phyloP scores from a whole-genome alignment of 441 rosid species.

The Gossypium laxum region DNA sequence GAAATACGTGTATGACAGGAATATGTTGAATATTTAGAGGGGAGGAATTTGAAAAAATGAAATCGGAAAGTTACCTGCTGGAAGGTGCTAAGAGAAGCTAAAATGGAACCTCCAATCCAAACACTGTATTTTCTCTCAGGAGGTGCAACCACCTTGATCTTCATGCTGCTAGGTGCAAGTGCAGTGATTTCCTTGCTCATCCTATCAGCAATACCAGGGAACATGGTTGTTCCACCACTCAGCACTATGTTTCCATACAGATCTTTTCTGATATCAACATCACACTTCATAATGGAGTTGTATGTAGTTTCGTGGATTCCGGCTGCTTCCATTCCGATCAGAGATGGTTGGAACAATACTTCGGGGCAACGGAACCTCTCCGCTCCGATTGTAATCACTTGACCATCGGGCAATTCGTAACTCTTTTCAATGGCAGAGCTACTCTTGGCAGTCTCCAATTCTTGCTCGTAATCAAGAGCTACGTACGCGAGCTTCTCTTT shows the following conservation, averaged over 20 bases:
- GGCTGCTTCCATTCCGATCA: constrained; percentile 66
- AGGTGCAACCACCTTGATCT: constrained; percentile 59
- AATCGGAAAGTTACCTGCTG: constrained; percentile 35
- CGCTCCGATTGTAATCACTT: constrained; percentile 55
- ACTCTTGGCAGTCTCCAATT: constrained; percentile 49
- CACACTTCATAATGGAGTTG: constrained; percentile 69
- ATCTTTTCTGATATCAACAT: constrained; percentile 65
- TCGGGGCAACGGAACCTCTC: constrained; percentile 75
- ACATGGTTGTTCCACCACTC: constrained; percentile 71
- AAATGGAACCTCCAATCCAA: constrained; percentile 64
- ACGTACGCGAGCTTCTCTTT: constrained; percentile 57
- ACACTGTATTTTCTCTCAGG: constrained; percentile 70
- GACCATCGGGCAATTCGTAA: constrained; percentile 56
- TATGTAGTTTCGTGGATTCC: constrained; percentile 67
- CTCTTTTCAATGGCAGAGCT: constrained; percentile 57
- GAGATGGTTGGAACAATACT: constrained; percentile 64
- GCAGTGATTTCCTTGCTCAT: constrained; percentile 74
- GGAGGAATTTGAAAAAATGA: too few species aligned
- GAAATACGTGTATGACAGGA: background rate
- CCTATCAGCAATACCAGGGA: constrained; percentile 67
- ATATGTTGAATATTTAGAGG: too few species aligned
- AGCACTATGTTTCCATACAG: constrained; percentile 65
- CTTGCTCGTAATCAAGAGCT: constrained; percentile 60
- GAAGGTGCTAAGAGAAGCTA: constrained; percentile 61
- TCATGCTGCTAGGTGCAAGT: constrained; percentile 62